Evolutionary conservation across 768 basidiomycete genomes (phyloP).

Genomic region (Phanerochaete carnosa): DNA sequence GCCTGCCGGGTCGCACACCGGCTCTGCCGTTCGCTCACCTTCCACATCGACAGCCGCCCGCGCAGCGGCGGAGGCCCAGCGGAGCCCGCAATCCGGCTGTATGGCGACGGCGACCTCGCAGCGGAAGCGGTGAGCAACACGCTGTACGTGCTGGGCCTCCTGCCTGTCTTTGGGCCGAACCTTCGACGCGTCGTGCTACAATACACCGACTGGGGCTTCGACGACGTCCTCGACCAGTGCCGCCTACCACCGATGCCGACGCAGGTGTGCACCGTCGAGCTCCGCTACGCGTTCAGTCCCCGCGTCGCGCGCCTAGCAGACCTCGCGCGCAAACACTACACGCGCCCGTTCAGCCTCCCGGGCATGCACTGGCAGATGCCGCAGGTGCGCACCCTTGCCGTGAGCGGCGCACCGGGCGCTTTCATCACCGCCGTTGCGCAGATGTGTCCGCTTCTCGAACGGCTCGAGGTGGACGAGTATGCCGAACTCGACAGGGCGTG

Average conservation of each 20-base stretch:
- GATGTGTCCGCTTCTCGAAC: conserved; percentile 22
- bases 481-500: not conserved
- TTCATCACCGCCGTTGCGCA: conserved; percentile 22
- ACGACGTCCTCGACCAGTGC: conserved; percentile 31
- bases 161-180: conserved; percentile 25
- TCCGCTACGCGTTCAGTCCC: conserved; percentile 29
- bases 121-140: conserved; percentile 21
- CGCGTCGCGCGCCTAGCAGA: conserved; percentile 5
- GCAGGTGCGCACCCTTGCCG: conserved; percentile 19
- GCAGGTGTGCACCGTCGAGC: conserved; percentile 31
- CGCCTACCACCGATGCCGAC: conserved; percentile 28
- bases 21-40: conserved; percentile 34
- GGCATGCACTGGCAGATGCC: conserved; percentile 19
- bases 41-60: conserved; percentile 25
- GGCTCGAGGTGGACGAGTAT: conserved; percentile 13
- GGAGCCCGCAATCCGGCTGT: conserved; percentile 18
- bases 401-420: conserved; percentile 20
- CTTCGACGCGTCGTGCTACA: conserved; percentile 30
- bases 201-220: conserved; percentile 31
- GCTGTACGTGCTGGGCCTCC: conserved; percentile 25
- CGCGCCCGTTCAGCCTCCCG: not conserved
- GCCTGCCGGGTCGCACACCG: conserved; percentile 18
- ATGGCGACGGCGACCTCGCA: conserved; percentile 14
- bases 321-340: not conserved
- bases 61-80: not conserved